These are phyloP conservation scores for Rutstroemia sydowiana DNA, from an alignment of 2,329 filamentous ascomycete genomes.

Conservation along the genomic window DNA sequence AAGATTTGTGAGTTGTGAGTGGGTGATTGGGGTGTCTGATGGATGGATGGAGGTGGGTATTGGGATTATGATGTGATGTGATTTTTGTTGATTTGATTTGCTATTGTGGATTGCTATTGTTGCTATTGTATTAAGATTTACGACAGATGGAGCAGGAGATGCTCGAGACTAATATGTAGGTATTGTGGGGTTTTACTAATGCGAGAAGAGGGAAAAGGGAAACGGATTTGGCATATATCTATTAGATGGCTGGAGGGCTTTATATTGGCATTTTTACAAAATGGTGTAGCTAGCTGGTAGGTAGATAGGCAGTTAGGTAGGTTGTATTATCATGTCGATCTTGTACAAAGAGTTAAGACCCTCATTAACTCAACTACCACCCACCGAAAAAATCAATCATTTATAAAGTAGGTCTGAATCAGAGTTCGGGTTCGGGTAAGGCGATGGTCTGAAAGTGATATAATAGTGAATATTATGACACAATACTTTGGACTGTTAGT, in stretches of 20 bases:
- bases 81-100: neutral
- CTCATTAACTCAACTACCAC: no score
- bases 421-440: no score
- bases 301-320: neutral
- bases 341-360: no score
- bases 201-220: neutral
- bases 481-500: no score
- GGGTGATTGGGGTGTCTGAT: no score
- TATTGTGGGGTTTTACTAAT: conserved; percentile 15
- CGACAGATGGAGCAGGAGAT: conserved; percentile 10
- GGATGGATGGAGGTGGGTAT: no score
- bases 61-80: neutral
- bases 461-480: no score
- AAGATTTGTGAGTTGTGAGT: conserved; percentile 8
- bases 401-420: no score
- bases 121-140: conserved; percentile 18
- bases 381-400: no score
- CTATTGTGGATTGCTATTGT: conserved; percentile 16
- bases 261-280: neutral
- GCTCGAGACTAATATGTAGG: conserved; percentile 22
- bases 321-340: no score
- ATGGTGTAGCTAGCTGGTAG: neutral
- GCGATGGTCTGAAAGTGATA: no score
- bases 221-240: neutral
- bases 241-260: neutral